Conservation (phyloP, 2,329 filamentous ascomycete species). For the Penicillium vulpinum region DNA sequence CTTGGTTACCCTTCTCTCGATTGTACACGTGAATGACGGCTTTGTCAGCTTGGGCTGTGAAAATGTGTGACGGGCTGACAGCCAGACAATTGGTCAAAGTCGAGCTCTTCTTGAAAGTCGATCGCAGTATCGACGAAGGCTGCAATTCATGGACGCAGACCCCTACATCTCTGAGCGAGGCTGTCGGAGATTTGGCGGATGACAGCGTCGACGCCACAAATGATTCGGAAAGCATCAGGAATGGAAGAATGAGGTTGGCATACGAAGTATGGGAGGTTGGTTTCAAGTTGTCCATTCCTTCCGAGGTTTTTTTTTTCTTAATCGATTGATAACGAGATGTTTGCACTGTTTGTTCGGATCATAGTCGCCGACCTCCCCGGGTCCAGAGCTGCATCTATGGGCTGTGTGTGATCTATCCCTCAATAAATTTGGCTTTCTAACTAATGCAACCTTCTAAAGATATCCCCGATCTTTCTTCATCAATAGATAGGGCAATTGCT, state of each 20-base stretch:
- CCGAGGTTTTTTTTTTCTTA: conserved; percentile 23
- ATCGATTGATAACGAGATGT: conserved; percentile 29
- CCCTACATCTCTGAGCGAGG: conserved; percentile 71
- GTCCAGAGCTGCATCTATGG: neutral
- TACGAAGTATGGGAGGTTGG: conserved; percentile 18
- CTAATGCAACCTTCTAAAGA: conserved; percentile 13
- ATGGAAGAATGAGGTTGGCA: conserved; percentile 18
- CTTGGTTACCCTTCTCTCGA: conserved; percentile 78
- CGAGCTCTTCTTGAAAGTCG: conserved; percentile 88
- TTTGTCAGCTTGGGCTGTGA: conserved; percentile 87
- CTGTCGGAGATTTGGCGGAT: conserved; percentile 44
- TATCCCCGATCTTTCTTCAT: conserved; percentile 1
- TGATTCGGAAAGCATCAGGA: conserved; percentile 51
- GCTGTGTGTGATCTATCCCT: conserved; percentile 16
- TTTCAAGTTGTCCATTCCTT: conserved; percentile 15
- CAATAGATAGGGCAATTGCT: neutral
- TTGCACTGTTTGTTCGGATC: conserved; percentile 36
- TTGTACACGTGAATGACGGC: conserved; percentile 92
- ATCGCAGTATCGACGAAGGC: conserved; percentile 71
- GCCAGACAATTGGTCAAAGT: conserved; percentile 77
- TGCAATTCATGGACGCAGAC: conserved; percentile 84
- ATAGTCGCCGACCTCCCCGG: neutral
- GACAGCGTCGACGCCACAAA: conserved; percentile 49
- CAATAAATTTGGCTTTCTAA: neutral
- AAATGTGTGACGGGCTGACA: conserved; percentile 78